phyloP scores from a whole-genome alignment of 495 filamentous ascomycete species.

The Daldinia grandis region DNA sequence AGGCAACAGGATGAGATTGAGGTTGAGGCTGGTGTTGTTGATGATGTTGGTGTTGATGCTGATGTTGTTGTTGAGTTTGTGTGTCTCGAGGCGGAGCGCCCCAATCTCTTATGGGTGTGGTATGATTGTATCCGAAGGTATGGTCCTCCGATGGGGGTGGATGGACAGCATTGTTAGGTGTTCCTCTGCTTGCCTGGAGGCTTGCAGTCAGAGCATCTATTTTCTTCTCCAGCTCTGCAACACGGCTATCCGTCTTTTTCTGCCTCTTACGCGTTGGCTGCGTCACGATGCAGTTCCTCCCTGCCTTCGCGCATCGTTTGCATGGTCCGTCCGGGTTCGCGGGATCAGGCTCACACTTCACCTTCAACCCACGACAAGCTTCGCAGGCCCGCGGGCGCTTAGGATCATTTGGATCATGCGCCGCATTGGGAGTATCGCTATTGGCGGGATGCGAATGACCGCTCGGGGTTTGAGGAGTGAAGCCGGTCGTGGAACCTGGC shows the following conservation, averaged over 20 bases:
- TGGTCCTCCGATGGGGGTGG: slow-evolving; percentile 41
- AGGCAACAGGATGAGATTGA: slow-evolving; percentile 26
- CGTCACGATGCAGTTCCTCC: slow-evolving; percentile 80
- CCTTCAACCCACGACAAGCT: slow-evolving; percentile 87
- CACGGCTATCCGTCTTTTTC: slow-evolving; percentile 92
- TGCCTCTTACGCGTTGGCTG: slow-evolving; percentile 84
- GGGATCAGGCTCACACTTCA: slow-evolving; percentile 82
- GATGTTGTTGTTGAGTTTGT: neutral
- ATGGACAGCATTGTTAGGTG: slow-evolving; percentile 21
- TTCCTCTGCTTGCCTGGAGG: slow-evolving; percentile 65
- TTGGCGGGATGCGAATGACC: slow-evolving; percentile 10
- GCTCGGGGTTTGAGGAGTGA: slow-evolving; percentile 35
- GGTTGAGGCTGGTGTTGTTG: neutral
- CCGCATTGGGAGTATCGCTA: slow-evolving; percentile 30
- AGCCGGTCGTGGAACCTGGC: slow-evolving; percentile 18
- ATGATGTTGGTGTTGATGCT: slow-evolving; percentile 1
- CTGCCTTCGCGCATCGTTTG: slow-evolving; percentile 86
- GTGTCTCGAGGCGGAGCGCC: slow-evolving; percentile 42
- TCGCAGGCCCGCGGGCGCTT: slow-evolving; percentile 93
- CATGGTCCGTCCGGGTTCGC: slow-evolving; percentile 72
- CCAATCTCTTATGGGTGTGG: slow-evolving; percentile 37
- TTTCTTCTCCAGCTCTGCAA: slow-evolving; percentile 93
- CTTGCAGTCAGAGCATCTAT: slow-evolving; percentile 88
- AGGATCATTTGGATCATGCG: slow-evolving; percentile 59
- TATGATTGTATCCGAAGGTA: slow-evolving; percentile 32